phyloP scores from a whole-genome alignment of 768 basidiomycete species.

The Gautieria morchelliformis region DNA sequence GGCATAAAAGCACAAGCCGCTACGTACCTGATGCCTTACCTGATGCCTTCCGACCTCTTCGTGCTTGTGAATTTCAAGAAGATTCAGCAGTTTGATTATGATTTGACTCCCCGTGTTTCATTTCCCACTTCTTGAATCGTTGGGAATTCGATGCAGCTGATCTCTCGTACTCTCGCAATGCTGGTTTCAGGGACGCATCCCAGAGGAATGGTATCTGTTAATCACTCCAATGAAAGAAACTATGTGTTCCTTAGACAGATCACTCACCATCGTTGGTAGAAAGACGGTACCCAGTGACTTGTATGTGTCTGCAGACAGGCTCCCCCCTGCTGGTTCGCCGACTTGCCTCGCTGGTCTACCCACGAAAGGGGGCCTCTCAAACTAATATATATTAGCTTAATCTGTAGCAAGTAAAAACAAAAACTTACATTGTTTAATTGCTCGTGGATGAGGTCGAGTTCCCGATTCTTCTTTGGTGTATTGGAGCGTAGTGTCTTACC shows the following conservation, averaged over 20 bases:
- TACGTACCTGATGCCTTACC: too few relatives aligned
- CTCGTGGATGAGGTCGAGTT: not conserved
- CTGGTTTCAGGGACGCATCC: not conserved
- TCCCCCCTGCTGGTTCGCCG: not conserved
- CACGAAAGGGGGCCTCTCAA: conserved; percentile 3
- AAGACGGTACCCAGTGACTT: not conserved
- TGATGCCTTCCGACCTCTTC: too few relatives aligned
- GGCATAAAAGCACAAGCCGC: too few relatives aligned
- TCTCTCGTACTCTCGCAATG: not conserved
- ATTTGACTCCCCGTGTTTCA: too few relatives aligned
- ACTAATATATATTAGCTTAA: not conserved
- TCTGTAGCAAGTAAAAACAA: not conserved
- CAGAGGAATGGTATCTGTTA: not conserved
- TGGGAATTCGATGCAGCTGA: not conserved
- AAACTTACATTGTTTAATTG: not conserved
- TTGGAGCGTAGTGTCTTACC: not conserved
- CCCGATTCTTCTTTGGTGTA: not conserved
- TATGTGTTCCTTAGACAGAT: not conserved
- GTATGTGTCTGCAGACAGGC: not conserved
- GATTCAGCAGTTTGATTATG: too few relatives aligned
- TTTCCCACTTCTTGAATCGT: not conserved
- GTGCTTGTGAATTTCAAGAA: too few relatives aligned
- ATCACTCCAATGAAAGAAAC: too few relatives aligned
- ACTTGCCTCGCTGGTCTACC: not conserved
- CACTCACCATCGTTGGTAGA: not conserved